Evolutionary conservation across 2,329 filamentous ascomycete species (phyloP), one percentile per base, ranked within the genome.

Genomic region (Coniochaeta ligniaria): DNA sequence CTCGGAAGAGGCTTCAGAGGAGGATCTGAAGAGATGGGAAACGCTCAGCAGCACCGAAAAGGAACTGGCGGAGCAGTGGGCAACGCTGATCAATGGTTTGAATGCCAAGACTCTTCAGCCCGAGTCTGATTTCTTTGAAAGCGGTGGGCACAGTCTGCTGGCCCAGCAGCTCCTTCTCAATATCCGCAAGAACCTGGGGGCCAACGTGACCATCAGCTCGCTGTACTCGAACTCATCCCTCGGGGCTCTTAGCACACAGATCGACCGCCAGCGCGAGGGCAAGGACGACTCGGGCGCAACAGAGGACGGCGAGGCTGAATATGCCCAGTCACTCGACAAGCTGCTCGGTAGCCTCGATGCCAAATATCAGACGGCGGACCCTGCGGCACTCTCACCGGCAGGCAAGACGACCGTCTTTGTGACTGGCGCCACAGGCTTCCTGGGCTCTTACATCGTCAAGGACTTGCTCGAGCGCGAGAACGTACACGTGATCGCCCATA

Each of bases 361-460:
- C 24, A 74, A 69, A 61, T 79, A 73, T 59, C 74, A 73, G 63
- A 68, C 69, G 1, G 71, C 67, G 6, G 64, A 69, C 43, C 61
- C 62, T 8, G 63, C 60, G 11, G 59, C 63, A 0, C 52, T 68
- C 22, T 59, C 64, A 66, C 61, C 76, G 63, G 55, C 68, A 64
- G 45, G 66, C 45, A 57, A 60, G 36, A 67, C 78, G 36, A 92
- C 88, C 0, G 80, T 95, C 12, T 90, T 97, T 73, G 76, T 97
- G 6, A 97, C 93, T 2, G 92, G 94, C 50, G 92, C 91, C 4
- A 97, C 93, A 6, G 93, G 93, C 2, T 97, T 97, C 78, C 75
- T 97, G 22, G 93, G 93, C 31, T 83, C 90, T 0, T 96, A 92
- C 69, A 78, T 97, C 12, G 77, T 96, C 35, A 83, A 83, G 60